A percentile compares a stretch with the other conserved stretches of the same genome.
phyloP scores from a whole-genome alignment of 306 rosid genomes.

The Malus sieversii region DNA sequence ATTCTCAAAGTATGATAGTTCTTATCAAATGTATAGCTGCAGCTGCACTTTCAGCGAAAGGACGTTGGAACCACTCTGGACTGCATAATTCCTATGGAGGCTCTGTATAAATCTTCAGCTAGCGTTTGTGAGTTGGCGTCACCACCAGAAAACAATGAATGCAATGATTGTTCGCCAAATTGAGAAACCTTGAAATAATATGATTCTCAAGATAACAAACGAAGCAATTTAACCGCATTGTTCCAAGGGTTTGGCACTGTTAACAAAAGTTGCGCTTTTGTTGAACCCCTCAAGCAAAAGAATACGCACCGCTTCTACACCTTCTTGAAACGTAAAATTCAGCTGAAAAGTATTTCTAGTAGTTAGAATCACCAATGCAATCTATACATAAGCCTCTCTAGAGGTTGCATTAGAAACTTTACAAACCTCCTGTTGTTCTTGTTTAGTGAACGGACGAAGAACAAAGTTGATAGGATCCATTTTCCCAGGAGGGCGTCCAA shows the following conservation, averaged over 20 bases:
- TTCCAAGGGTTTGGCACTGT: constrained; percentile 40
- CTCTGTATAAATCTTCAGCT: background rate
- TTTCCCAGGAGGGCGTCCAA: constrained; percentile 55
- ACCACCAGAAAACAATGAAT: too few relatives aligned
- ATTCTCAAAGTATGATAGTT: background rate
- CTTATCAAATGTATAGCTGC: background rate
- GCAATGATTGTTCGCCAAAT: background rate
- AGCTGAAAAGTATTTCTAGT: constrained; percentile 43
- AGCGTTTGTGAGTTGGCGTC: background rate
- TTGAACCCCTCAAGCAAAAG: constrained; percentile 77
- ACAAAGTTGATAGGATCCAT: constrained; percentile 73
- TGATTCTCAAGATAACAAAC: background rate
- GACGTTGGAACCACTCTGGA: background rate
- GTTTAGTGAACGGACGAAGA: constrained; percentile 69
- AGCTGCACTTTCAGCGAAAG: background rate
- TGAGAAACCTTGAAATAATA: background rate
- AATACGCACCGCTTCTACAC: constrained; percentile 63
- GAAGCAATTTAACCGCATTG: constrained; percentile 30
- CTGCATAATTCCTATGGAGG: background rate
- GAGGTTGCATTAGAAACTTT: background rate
- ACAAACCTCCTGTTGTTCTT: constrained; percentile 70
- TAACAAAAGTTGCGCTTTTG: constrained; percentile 58
- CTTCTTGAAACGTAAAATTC: constrained; percentile 63
- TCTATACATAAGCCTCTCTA: background rate
- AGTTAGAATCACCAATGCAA: constrained; percentile 13